A percentile compares a stretch with the other conserved stretches of the same genome.
These are phyloP conservation scores for Monosporascus sp. DNA, from an alignment of 2,329 filamentous ascomycete genomes.

Conservation along the genomic window DNA sequence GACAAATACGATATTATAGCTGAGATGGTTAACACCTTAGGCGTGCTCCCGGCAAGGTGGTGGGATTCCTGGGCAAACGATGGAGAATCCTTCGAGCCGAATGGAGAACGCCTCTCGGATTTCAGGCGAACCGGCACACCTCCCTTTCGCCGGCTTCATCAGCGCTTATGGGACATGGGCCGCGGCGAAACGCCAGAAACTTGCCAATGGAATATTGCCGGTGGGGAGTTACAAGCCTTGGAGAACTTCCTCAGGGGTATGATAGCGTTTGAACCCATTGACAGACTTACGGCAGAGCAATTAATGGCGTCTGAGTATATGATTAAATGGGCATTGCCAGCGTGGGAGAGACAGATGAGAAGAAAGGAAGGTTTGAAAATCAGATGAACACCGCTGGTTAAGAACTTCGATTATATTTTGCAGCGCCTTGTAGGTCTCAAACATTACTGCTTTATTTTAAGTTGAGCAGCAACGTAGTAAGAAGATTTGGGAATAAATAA, in stretches of 20 bases:
- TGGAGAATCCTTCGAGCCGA: conserved; percentile 9
- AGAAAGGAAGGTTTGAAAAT: too few relatives aligned
- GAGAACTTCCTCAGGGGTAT: conserved; percentile 11
- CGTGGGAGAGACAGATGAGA: not conserved
- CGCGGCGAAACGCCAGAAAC: conserved; percentile 4
- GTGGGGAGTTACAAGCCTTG: conserved; percentile 9
- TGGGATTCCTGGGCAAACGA: conserved; percentile 15
- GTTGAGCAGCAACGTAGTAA: too few relatives aligned
- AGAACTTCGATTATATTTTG: too few relatives aligned
- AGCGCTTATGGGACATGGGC: conserved; percentile 7
- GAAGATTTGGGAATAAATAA: too few relatives aligned
- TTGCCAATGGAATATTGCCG: conserved; percentile 10
- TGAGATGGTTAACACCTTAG: conserved; percentile 16
- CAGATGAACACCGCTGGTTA: too few relatives aligned
- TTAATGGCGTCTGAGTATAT: not conserved
- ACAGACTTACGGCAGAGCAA: conserved; percentile 12
- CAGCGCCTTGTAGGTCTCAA: too few relatives aligned
- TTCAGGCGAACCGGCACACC: conserved; percentile 6
- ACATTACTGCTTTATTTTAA: too few relatives aligned
- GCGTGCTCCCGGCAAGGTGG: conserved; percentile 15
- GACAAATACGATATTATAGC: conserved; percentile 16
- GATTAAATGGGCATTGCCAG: not conserved
- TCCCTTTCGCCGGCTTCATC: conserved; percentile 7
- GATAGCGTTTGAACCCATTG: conserved; percentile 12
- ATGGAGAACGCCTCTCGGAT: conserved; percentile 7